Base-by-base conservation (phyloP, 2,329 filamentous ascomycete genomes). In the Hymenoscyphus fraxineus region DNA sequence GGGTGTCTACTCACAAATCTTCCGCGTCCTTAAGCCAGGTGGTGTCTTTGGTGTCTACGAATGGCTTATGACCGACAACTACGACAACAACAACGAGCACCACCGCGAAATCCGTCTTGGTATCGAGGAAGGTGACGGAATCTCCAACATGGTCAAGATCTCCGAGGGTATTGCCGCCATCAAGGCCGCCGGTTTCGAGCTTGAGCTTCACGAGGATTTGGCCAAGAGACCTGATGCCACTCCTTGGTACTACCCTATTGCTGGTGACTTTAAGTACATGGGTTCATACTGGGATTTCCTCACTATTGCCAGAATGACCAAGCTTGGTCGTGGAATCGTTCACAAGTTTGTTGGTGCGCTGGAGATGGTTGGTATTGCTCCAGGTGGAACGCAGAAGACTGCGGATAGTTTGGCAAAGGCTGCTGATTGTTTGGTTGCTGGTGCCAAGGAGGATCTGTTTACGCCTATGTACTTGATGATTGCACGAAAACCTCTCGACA, bases 391-490 rank as follows among this genome's bases (percentile, higher is more conserved):
- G 58, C 92, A 93, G 80, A 97, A 97, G 87, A 97, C 93, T 22
- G 94, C 93, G 13, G 90, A 97, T 79, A 93, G 90, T 74, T 80
- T 98, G 73, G 93, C 90, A 6, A 75, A 88, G 65, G 93, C 92
- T 39, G 93, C 86, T 12, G 93, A 97, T 78, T 90, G 87, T 73
- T 82, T 98, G 60, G 93, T 97, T 27, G 92, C 91, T 58, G 94
- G 94, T 78, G 94, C 88, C 41, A 86, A 87, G 77, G 84, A 93
- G 81, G 91, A 96, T 78, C 85, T 98, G n/a, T 98, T 98, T 80
- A 98, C 94, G 1, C 94, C 94, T 64, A 98, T 98, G 94, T 97
- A 97, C 80, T 82, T 98, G 75, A 97, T 97, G 92, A 86, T 97
- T 65, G 94, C 87, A 66, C 88, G 91, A 79, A 97, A 97, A 84